Base-by-base conservation (phyloP, 1,284 basidiomycete species). In the Malassezia slooffiae region DNA sequence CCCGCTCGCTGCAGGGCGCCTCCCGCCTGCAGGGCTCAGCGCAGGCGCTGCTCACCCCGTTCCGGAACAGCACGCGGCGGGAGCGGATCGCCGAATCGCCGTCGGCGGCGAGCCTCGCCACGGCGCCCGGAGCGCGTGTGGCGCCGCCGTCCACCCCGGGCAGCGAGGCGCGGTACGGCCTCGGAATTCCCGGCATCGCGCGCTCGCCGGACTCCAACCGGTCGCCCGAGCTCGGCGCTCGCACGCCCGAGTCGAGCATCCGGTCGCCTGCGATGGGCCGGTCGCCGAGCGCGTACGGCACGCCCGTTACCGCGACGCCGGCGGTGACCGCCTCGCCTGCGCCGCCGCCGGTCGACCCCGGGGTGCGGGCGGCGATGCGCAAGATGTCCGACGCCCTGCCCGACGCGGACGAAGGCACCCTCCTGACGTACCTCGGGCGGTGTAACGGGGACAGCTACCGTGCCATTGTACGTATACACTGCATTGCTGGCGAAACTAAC, bases 361-460 rank as follows among this genome's bases (percentile, higher is more conserved):
- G n/a, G 12, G 17, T 41, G n/a, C 23, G 36, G n/a, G 36, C 34
- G 19, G 28, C 17, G 3, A 23, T 48, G 24, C 20, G 16, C 15
- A 38, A 38, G 6, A 16, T 48, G 35, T 29, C 32, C 17, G 46
- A 48, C 17, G 46, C 46, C 10, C 22, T 48, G 9, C 46, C 46
- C 5, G 35, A 48, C 7, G 21, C 36, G 16, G 35, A 48, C 29
- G 46, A 48, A 16, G 22, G 17, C 6, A 43, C 41, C 5, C 38
- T 38, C 20, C 40, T 35, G 13, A 16, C 12, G 8, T 48, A 43
- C 21, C 19, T 48, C 12, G 6, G 15, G 28, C 34, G 33, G 7
- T 16, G 26, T 10, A 19, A 43, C 6, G 41, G 41, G 35, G 46
- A 48, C 27, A 41, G 43, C 26, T 32, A 41, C 11, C 29, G 31